Evolutionary conservation across 371 early-diverging fungal genomes (phyloP).

Genomic region (Choanephora cucurbitarum): DNA sequence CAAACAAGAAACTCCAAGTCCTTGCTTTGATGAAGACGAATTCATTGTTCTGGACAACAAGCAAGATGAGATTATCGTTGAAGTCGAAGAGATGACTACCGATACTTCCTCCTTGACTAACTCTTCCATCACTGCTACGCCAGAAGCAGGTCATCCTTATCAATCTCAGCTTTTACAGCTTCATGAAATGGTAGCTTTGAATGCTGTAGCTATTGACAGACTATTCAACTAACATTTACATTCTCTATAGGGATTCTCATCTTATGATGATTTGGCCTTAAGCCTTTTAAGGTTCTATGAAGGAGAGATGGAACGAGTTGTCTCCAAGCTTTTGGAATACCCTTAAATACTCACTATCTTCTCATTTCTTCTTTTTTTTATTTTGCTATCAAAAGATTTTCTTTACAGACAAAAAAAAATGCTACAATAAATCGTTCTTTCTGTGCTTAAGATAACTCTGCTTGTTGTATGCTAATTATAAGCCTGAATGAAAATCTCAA

Average conservation of each 20-base stretch:
- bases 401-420: no score
- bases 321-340: constrained; percentile 34
- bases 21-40: background rate
- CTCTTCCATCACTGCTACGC: constrained; percentile 4
- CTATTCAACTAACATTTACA: no score
- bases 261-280: constrained; percentile 35
- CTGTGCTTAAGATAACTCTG: no score
- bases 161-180: constrained; percentile 28
- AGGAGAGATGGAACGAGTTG: constrained; percentile 33
- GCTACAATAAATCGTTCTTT: no score
- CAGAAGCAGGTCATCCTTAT: constrained; percentile 5
- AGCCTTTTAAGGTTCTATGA: constrained; percentile 23
- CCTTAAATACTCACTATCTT: constrained; percentile 5
- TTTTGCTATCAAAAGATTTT: no score
- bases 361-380: background rate
- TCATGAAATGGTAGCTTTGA: constrained; percentile 40
- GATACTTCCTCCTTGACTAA: background rate
- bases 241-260: constrained; percentile 33
- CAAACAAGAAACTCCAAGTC: background rate
- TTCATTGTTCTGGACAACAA: background rate
- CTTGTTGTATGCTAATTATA: no score
- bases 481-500: no score
- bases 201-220: no score
- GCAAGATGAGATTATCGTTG: background rate
- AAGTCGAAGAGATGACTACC: background rate